Evolutionary conservation across 768 basidiomycete species (phyloP), one percentile per base, ranked within the genome.

Genomic region (Leccinum variicolor): DNA sequence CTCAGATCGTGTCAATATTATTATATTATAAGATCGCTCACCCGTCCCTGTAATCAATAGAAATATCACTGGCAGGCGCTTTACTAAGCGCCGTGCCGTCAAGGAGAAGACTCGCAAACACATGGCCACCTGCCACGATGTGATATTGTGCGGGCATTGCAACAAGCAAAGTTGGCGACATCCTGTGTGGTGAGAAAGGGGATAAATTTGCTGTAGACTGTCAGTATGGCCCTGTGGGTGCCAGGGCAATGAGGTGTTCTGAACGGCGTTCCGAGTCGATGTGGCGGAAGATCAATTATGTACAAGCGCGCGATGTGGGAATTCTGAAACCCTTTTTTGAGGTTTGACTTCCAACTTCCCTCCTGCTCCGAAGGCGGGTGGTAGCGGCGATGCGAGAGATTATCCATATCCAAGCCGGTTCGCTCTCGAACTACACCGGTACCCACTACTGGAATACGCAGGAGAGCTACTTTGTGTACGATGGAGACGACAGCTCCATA

Each of bases 381-480:
- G n/a, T n/a, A n/a, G n/a, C 52, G 41, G 45, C 54, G 31, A 91
- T 91, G 89, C 84, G 80, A 66, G 90, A 92, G 67, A 89, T 91
- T 59, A 71, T 92, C 57, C 86, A 92, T 69, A 75, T 92, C 52
- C 90, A 92, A 70, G 87, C 87, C 0, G 89, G 89, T 55, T 69
- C 76, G 33, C 65, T 81, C 46, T 79, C 89, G 19, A 91, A 92
- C 65, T 84, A 84, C 65, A 71, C 80, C 19, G 89, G 88, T 48
- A 83, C 88, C 0, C 90, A 92, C 64, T 91, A 89, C 63, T 92
- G 89, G 89, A 91, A 91, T 65, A 81, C 87, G 1, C 89, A 91
- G 69, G 86, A 90, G 69, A 79, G 72, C 60, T 91, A 91, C 68
- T 80, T 86, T 62, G 75, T 77, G 0, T 80, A 81, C 58, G 74